phyloP scores from a whole-genome alignment of 768 basidiomycete genomes.

The Chlorophyllum brunneum region DNA sequence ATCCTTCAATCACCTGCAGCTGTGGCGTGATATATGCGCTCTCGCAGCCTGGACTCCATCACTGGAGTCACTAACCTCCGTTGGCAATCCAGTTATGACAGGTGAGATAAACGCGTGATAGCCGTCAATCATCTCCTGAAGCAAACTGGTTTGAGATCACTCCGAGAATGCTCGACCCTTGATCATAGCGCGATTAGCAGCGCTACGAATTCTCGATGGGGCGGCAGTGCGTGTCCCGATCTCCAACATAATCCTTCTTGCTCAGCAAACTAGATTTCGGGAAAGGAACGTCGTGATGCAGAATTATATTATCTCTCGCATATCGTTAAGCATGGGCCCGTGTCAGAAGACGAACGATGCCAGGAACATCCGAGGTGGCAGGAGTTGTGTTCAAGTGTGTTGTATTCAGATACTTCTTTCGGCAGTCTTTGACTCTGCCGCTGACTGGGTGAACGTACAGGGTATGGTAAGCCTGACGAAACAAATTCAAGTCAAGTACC shows the following conservation, averaged over 20 bases:
- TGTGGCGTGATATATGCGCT: constrained; percentile 65
- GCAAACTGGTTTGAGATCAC: constrained; percentile 30
- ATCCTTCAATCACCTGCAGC: constrained; percentile 51
- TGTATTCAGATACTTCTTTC: neutral
- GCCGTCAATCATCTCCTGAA: constrained; percentile 1
- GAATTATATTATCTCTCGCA: constrained; percentile 81
- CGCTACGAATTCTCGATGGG: constrained; percentile 60
- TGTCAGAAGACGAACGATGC: constrained; percentile 38
- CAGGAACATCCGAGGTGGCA: constrained; percentile 63
- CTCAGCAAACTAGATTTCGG: constrained; percentile 48
- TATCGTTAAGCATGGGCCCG: constrained; percentile 44
- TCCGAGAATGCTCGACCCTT: constrained; percentile 50
- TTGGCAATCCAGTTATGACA: constrained; percentile 61
- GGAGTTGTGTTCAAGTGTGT: constrained; percentile 59
- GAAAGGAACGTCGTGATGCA: constrained; percentile 70
- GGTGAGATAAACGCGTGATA: constrained; percentile 30
- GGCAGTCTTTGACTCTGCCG: neutral
- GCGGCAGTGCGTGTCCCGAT: constrained; percentile 43
- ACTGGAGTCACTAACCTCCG: constrained; percentile 56
- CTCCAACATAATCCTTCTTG: constrained; percentile 1
- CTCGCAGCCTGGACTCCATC: constrained; percentile 66
- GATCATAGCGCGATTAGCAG: constrained; percentile 64
- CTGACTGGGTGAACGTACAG: constrained; percentile 28
- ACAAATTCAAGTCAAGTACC: constrained; percentile 24
- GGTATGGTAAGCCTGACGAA: constrained; percentile 52